phyloP scores from a whole-genome alignment of 345 rosid species.

The Sonneratia caseolaris region DNA sequence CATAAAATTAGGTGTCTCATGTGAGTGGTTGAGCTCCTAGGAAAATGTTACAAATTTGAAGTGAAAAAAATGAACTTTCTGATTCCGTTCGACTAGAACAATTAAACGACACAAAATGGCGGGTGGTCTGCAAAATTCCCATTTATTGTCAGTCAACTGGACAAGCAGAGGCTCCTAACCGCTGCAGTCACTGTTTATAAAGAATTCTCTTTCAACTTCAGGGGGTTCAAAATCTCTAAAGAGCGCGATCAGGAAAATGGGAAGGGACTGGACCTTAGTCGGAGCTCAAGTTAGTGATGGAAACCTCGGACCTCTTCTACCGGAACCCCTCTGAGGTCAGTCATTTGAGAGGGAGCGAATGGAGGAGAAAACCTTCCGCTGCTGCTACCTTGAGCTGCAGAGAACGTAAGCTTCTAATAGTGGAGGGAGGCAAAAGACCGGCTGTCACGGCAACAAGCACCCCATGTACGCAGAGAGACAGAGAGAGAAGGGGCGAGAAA shows the following conservation, averaged over 20 bases:
- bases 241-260: neutral
- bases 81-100: neutral
- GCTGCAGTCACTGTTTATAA: neutral
- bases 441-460: conserved; percentile 8
- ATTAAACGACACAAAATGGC: neutral
- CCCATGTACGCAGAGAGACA: neutral
- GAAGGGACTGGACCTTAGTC: neutral
- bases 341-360: conserved; percentile 15
- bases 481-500: conserved; percentile 6
- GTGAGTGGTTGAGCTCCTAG: neutral
- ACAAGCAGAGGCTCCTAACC: neutral
- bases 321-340: conserved; percentile 41
- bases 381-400: neutral
- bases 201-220: neutral
- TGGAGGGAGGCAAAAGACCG: neutral
- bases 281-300: conserved; percentile 23
- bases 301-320: conserved; percentile 20
- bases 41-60: neutral
- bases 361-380: too few relatives aligned
- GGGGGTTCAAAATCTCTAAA: too few relatives aligned
- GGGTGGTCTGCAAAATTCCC: neutral
- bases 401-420: neutral
- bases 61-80: neutral
- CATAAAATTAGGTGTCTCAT: neutral
- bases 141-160: neutral